Percentiles rank a stretch among this genome's conserved stretches.
Conservation (phyloP, 805 yeast genomes). For the Candida saitoana region DNA sequence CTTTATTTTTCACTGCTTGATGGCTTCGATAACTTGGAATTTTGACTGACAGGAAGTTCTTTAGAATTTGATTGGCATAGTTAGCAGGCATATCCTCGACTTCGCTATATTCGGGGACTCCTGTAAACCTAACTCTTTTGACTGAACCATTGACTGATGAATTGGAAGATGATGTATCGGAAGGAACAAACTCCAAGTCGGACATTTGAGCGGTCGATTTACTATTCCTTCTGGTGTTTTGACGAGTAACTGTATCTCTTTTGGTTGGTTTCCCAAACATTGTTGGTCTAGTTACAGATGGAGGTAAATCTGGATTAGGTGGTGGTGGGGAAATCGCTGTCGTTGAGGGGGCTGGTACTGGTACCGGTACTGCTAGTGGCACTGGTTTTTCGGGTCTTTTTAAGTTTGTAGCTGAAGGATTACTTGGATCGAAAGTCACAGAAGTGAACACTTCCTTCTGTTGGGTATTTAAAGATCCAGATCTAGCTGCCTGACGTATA, state of each 20-base stretch:
- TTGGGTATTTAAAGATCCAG: conserved; percentile 36
- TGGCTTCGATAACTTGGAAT: conserved; percentile 11
- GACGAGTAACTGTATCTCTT: conserved; percentile 23
- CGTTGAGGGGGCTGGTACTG: conserved; percentile 4
- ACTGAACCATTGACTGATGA: conserved; percentile 9
- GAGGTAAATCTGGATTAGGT: neutral
- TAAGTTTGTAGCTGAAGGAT: conserved; percentile 22
- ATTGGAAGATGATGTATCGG: conserved; percentile 2
- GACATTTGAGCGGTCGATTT: conserved; percentile 11
- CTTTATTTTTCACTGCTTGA: conserved; percentile 28
- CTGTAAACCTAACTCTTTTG: conserved; percentile 49
- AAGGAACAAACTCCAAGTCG: conserved; percentile 1
- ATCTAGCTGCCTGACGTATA: conserved; percentile 32
- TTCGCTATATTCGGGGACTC: conserved; percentile 48
- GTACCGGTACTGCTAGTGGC: neutral
- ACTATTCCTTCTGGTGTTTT: conserved; percentile 31
- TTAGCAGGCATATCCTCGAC: conserved; percentile 54
- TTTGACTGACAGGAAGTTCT: conserved; percentile 36
- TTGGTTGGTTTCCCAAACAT: conserved; percentile 7
- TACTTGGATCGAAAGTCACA: conserved; percentile 39
- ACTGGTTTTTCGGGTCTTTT: conserved; percentile 13
- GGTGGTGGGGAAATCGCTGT: conserved; percentile 1
- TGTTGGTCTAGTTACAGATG: conserved; percentile 6
- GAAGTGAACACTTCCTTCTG: conserved; percentile 31
- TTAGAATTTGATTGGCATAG: conserved; percentile 31